These are phyloP conservation scores for Aureobasidium vineae DNA, from an alignment of 2,329 filamentous ascomycete species.

Conservation along the genomic window DNA sequence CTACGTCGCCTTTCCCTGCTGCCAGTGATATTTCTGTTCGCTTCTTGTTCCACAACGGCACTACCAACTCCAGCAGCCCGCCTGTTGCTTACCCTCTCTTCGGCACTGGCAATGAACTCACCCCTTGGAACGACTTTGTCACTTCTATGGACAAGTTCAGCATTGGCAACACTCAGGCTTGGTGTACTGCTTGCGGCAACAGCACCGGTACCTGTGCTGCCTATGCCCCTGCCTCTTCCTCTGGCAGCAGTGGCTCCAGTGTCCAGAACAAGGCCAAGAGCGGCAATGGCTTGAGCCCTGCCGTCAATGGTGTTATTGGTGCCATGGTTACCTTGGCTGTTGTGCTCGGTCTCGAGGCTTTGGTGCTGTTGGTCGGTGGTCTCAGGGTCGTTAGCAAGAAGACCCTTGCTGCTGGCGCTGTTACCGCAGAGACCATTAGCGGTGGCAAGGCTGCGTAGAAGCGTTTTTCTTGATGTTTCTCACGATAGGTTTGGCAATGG, in stretches of 20 bases:
- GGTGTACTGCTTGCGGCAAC: constrained; percentile 76
- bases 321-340: constrained; percentile 67
- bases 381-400: constrained; percentile 60
- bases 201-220: constrained; percentile 64
- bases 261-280: constrained; percentile 33
- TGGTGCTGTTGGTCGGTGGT: constrained; percentile 56
- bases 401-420: constrained; percentile 35
- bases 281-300: constrained; percentile 58
- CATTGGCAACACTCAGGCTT: constrained; percentile 61
- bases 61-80: constrained; percentile 46
- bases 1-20: constrained; percentile 37
- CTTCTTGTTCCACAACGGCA: constrained; percentile 64
- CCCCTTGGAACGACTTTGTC: constrained; percentile 70
- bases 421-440: background rate
- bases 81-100: constrained; percentile 60
- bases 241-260: constrained; percentile 27
- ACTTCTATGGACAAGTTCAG: constrained; percentile 63
- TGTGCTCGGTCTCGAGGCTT: constrained; percentile 56
- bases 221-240: constrained; percentile 38
- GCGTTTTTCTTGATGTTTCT: too few species aligned
- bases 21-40: constrained; percentile 56
- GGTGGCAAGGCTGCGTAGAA: constrained; percentile 18
- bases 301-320: constrained; percentile 78
- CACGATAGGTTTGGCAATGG: too few species aligned
- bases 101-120: constrained; percentile 52